phyloP scores from a whole-genome alignment of 768 basidiomycete species.

The Cystobasidium onofrii region DNA sequence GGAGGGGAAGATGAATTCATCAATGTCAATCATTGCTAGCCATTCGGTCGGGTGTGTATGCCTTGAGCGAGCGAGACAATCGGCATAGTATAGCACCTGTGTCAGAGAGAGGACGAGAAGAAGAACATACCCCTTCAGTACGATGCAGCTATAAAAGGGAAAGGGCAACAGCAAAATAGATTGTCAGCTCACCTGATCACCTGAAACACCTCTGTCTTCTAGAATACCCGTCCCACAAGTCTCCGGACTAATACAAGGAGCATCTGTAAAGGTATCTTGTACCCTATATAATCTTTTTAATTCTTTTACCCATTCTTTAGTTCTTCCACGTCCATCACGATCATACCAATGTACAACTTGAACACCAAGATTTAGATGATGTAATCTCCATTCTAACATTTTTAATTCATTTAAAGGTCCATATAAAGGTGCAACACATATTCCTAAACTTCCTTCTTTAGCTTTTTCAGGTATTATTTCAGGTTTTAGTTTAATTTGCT shows the following conservation, averaged over 20 bases:
- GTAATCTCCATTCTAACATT: conserved; percentile 20
- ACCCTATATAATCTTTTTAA: background rate
- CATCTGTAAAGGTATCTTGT: background rate
- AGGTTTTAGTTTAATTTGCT: background rate
- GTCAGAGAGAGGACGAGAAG: background rate
- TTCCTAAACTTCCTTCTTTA: background rate
- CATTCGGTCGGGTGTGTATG: conserved; percentile 16
- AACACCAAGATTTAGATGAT: conserved; percentile 11
- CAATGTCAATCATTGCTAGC: conserved; percentile 16
- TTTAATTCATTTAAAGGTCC: background rate
- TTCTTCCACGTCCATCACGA: background rate
- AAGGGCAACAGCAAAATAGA: too few relatives aligned
- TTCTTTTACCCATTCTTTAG: background rate
- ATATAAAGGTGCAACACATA: conserved; percentile 17
- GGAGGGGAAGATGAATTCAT: conserved; percentile 2
- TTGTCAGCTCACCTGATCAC: conserved; percentile 22
- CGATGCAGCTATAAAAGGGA: too few relatives aligned
- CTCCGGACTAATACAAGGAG: background rate
- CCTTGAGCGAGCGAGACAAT: conserved; percentile 19
- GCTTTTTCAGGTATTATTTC: background rate
- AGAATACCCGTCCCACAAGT: background rate
- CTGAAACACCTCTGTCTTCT: background rate
- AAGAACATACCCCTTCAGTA: background rate
- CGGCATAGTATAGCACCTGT: conserved; percentile 16
- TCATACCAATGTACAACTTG: conserved; percentile 19